Percentiles rank a stretch among this genome's conserved stretches.
Conservation (phyloP, 257 asterid species). For the Leonotis leonurus region DNA sequence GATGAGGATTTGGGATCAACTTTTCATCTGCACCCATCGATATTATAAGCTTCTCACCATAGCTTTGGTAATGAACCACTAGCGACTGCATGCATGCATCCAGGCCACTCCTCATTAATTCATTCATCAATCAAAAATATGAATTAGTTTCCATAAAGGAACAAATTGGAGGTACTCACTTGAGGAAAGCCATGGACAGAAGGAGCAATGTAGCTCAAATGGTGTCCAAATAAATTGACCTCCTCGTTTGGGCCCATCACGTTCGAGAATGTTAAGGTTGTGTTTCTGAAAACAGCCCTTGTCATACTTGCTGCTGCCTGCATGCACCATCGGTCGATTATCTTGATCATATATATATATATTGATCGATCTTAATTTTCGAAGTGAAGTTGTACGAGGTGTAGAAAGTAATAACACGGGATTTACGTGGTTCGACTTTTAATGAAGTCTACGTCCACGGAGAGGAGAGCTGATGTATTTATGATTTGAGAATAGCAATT, state of each 20-base stretch:
- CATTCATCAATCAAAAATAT: background rate
- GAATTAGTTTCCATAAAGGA: too few species aligned
- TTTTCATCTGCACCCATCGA: slow-evolving; percentile 32
- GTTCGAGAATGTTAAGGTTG: slow-evolving; percentile 25
- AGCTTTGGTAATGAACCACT: slow-evolving; percentile 33
- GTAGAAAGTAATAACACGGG: too few species aligned
- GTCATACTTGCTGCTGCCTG: slow-evolving; percentile 21
- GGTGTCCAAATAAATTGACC: slow-evolving; percentile 33
- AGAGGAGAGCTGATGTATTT: too few species aligned
- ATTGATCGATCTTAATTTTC: too few species aligned
- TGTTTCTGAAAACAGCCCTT: slow-evolving; percentile 7
- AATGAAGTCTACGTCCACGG: too few species aligned
- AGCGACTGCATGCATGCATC: slow-evolving; percentile 21
- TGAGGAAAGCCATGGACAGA: slow-evolving; percentile 31
- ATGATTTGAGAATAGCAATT: too few species aligned
- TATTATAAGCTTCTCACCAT: slow-evolving; percentile 31
- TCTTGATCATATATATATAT: too few species aligned
- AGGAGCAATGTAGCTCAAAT: slow-evolving; percentile 34
- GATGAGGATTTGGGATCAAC: slow-evolving; percentile 36
- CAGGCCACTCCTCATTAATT: background rate
- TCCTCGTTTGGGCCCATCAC: slow-evolving; percentile 45
- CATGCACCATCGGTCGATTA: too few species aligned
- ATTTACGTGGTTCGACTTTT: too few species aligned
- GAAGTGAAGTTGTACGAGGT: too few species aligned
- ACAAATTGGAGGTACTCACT: too few species aligned